Evolutionary conservation across 179 eudicot genomes (phyloP).

Genomic region (Amaranthus tricolor): DNA sequence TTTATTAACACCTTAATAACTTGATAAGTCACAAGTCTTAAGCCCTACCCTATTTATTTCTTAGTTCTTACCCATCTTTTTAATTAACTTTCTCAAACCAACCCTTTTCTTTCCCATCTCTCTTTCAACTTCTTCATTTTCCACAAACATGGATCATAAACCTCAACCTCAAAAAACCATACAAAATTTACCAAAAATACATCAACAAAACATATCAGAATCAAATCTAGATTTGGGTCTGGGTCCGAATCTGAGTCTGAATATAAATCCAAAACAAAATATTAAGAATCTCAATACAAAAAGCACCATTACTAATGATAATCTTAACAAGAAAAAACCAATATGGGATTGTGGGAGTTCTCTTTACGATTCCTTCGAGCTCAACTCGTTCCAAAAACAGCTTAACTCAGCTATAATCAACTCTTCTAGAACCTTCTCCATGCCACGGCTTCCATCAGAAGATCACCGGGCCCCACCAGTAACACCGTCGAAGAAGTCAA

Average conservation of each 20-base stretch:
- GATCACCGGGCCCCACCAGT: constrained; percentile 19
- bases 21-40: neutral
- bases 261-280: no score
- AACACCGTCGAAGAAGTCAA: constrained; percentile 33
- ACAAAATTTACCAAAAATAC: neutral
- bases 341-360: constrained; percentile 85
- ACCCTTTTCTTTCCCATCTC: neutral
- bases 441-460: constrained; percentile 68
- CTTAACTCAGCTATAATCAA: constrained; percentile 72
- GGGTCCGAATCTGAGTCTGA: no score
- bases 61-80: neutral
- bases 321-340: constrained; percentile 8
- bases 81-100: neutral
- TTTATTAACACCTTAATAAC: constrained; percentile 13
- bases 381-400: constrained; percentile 58
- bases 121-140: no score
- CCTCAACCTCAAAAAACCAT: neutral
- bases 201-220: neutral
- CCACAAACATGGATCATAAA: neutral
- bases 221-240: neutral
- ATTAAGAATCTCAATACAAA: neutral
- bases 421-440: constrained; percentile 57
- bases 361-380: constrained; percentile 85
- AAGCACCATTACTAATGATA: neutral
- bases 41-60: neutral